phyloP scores from a whole-genome alignment of 2,329 filamentous ascomycete species.

The Monosporascus sp. region DNA sequence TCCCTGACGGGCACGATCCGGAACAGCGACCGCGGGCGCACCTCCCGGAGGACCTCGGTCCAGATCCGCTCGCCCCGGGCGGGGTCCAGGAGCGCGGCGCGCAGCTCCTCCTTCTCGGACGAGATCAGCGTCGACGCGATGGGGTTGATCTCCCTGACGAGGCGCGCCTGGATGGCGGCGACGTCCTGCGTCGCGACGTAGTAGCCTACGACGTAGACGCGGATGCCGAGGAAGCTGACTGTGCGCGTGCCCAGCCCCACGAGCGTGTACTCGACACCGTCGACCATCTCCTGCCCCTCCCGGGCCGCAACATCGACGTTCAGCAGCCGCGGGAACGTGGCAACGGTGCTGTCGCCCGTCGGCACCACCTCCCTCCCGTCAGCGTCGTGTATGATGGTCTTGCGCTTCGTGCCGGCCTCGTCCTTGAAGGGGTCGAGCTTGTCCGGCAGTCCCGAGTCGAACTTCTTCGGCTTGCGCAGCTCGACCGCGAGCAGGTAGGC shows the following conservation, averaged over 20 bases:
- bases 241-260: slow-evolving; percentile 83
- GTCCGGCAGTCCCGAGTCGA: slow-evolving; percentile 39
- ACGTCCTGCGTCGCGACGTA: slow-evolving; percentile 86
- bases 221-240: slow-evolving; percentile 82
- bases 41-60: slow-evolving; percentile 62
- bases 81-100: slow-evolving; percentile 63
- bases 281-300: slow-evolving; percentile 23
- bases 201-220: slow-evolving; percentile 91
- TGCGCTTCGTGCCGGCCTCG: slow-evolving; percentile 46
- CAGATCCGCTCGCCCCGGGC: slow-evolving; percentile 67
- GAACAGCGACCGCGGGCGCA: slow-evolving; percentile 69
- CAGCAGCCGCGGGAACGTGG: slow-evolving; percentile 71
- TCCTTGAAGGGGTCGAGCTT: slow-evolving; percentile 37
- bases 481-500: slow-evolving; percentile 28
- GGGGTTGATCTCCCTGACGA: slow-evolving; percentile 71
- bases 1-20: slow-evolving; percentile 86
- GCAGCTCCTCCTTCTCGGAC: slow-evolving; percentile 71
- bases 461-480: slow-evolving; percentile 41
- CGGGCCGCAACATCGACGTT: slow-evolving; percentile 41
- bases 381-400: slow-evolving; percentile 59
- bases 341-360: slow-evolving; percentile 76
- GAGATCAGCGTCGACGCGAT: slow-evolving; percentile 78
- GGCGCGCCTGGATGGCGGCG: slow-evolving; percentile 67
- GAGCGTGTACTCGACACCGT: slow-evolving; percentile 70
- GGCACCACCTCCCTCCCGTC: slow-evolving; percentile 69